Evolutionary conservation across 495 filamentous ascomycete genomes (phyloP).

Genomic region (Amphirosellinia nigrospora): DNA sequence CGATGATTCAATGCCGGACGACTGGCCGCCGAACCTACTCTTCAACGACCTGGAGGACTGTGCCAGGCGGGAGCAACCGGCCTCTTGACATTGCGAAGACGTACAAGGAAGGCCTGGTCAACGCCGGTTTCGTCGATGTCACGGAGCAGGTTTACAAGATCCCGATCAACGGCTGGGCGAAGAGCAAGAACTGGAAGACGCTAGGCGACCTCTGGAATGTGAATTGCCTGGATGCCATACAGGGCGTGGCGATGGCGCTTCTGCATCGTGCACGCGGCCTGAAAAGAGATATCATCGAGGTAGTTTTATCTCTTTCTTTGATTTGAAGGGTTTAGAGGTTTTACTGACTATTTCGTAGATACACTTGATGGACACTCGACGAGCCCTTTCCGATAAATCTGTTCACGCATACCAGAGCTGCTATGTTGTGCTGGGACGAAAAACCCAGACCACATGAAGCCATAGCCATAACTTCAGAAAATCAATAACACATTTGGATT

Average conservation of each 20-base stretch:
- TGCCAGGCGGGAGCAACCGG: slow-evolving; percentile 57
- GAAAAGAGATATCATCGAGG: slow-evolving; percentile 21
- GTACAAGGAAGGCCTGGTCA: slow-evolving; percentile 61
- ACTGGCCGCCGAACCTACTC: slow-evolving; percentile 58
- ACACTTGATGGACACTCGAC: slow-evolving; percentile 64
- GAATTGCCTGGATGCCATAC: slow-evolving; percentile 45
- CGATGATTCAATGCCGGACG: slow-evolving; percentile 60
- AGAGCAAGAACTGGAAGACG: slow-evolving; percentile 27
- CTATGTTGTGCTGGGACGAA: slow-evolving; percentile 61
- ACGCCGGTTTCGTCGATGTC: slow-evolving; percentile 69
- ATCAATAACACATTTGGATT: not conserved
- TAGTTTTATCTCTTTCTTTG: slow-evolving; percentile 29
- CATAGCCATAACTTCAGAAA: not conserved
- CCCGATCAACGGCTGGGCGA: slow-evolving; percentile 65
- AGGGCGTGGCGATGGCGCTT: slow-evolving; percentile 25
- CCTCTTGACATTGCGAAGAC: slow-evolving; percentile 58
- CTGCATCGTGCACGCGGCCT: slow-evolving; percentile 32
- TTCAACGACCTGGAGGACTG: slow-evolving; percentile 54
- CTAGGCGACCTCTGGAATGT: slow-evolving; percentile 51
- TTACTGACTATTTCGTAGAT: slow-evolving; percentile 44
- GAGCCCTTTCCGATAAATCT: slow-evolving; percentile 57
- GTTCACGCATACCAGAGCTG: slow-evolving; percentile 63
- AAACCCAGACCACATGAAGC: slow-evolving; percentile 47
- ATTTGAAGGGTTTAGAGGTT: slow-evolving; percentile 29
- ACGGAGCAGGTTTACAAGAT: slow-evolving; percentile 61